Percentiles rank a stretch among this genome's conserved stretches.
These are phyloP conservation scores for Collybia nuda DNA, from an alignment of 768 basidiomycete species.

Conservation along the genomic window DNA sequence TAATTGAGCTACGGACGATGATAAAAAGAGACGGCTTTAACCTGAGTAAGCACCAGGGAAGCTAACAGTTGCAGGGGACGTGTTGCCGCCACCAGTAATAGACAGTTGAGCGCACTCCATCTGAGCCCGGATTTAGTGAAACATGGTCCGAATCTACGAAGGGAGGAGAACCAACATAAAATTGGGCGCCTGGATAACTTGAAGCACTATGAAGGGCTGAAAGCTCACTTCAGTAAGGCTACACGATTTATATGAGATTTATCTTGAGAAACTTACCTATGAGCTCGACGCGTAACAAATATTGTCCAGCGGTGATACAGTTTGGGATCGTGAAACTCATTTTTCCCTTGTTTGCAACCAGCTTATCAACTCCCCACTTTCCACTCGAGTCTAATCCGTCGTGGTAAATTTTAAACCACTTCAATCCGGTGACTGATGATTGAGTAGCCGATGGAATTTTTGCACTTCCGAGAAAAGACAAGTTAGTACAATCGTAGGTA, in stretches of 20 bases:
- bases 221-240: background rate
- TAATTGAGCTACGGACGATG: background rate
- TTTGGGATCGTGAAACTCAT: constrained; percentile 41
- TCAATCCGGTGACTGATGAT: constrained; percentile 39
- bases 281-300: constrained; percentile 47
- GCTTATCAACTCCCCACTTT: constrained; percentile 46
- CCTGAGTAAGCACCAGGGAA: constrained; percentile 47
- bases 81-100: constrained; percentile 42
- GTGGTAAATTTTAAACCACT: constrained; percentile 54
- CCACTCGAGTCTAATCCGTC: constrained; percentile 33
- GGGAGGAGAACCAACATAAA: constrained; percentile 39
- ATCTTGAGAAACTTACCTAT: constrained; percentile 32
- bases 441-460: constrained; percentile 43
- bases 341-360: constrained; percentile 47
- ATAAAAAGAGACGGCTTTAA: constrained; percentile 7
- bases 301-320: constrained; percentile 45
- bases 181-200: constrained; percentile 51
- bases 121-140: constrained; percentile 16
- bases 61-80: constrained; percentile 40
- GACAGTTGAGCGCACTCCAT: constrained; percentile 47
- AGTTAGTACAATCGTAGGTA: background rate
- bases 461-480: constrained; percentile 29
- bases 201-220: constrained; percentile 41
- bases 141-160: background rate
- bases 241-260: background rate